Base-by-base conservation (phyloP, 345 rosid genomes). In the Pistacia vera region DNA sequence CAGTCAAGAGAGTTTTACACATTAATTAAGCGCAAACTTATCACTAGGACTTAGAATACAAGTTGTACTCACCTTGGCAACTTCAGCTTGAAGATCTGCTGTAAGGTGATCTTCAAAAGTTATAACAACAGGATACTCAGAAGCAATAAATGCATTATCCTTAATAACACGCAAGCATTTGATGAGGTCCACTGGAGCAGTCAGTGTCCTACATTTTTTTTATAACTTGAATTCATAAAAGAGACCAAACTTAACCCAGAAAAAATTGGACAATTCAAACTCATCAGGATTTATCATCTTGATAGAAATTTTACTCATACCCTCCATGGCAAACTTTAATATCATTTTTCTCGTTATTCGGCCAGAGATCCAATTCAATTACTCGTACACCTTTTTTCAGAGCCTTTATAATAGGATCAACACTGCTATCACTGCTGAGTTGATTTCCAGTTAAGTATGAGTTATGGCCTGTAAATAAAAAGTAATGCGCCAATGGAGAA, bases 331-430 rank as follows among this genome's bases (percentile, higher is more conserved):
- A 80, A 78, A 92, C 97, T 80, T 92, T 75, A 1, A 88, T 89
- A 75, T 83, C 74, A 9, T 85, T 80, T 52, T 83, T 83, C 2
- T 81, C 77, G 64, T 86, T 61, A 84, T 78, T 83, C 16, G 97
- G 94, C 98, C 98, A 91, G 66, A 95, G 79, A 85, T 95, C 98
- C 72, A 95, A 82, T 81, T 95, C 98, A 66, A 95, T 92, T 1
- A 90, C 95, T 81, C 97, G 85, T 8, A 95, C 97, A 52, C 97
- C 92, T 62, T 51, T 79, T 60, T 28, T 20, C 22, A 95, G 78
- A 80, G 98, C 93, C 58, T 77, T 77, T 51, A 65, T 81, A 38
- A 95, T 95, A 2, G 98, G 97, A 48, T 79, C 83, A 0, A 44
- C 74, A 75, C 94, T 89, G 83, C 97, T 83, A 16, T 79, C 52